Percentiles rank a stretch among this genome's conserved stretches.
Evolutionary conservation across 768 basidiomycete genomes (phyloP).

Genomic region (Leccinum longicurvipes): DNA sequence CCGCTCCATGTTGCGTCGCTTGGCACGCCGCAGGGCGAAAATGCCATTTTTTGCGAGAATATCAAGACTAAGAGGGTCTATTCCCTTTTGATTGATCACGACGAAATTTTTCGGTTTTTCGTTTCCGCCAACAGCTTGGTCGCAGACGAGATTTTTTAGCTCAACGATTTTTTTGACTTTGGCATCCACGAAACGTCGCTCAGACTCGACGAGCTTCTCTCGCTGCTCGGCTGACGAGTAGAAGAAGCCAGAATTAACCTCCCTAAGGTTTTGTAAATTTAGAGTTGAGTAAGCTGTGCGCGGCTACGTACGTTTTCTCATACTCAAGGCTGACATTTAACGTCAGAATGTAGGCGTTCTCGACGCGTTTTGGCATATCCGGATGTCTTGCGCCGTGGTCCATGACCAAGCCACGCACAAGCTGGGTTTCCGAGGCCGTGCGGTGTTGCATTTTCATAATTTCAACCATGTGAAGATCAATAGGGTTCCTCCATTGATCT

Average conservation of each 20-base stretch:
- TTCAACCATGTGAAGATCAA: conserved; percentile 99
- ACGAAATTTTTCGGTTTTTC: conserved; percentile 88
- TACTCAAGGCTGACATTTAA: conserved; percentile 98
- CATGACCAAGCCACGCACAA: conserved; percentile 91
- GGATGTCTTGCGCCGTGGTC: conserved; percentile 98
- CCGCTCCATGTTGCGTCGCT: conserved; percentile 99
- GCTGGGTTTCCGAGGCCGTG: conserved; percentile 94
- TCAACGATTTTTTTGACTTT: conserved; percentile 96
- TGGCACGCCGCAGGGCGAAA: conserved; percentile 89
- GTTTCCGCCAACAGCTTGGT: conserved; percentile 80
- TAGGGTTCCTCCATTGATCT: conserved; percentile 79
- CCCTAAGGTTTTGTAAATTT: conserved; percentile 47
- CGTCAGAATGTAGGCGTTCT: conserved; percentile 93
- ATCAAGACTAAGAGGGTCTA: conserved; percentile 95
- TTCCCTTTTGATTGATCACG: conserved; percentile 98
- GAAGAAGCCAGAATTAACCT: conserved; percentile 99
- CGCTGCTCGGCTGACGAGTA: conserved; percentile 98
- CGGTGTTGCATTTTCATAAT: conserved; percentile 99
- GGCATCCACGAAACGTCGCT: conserved; percentile 88
- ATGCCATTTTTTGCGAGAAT: conserved; percentile 97
- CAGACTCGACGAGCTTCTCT: conserved; percentile 97
- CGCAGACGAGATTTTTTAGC: conserved; percentile 94
- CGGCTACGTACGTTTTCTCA: conserved; percentile 87
- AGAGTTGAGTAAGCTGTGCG: conserved; percentile 14
- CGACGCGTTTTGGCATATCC: conserved; percentile 98